These are phyloP conservation scores for Aspergillus pseudoglaucus DNA, from an alignment of 2,329 filamentous ascomycete genomes.

Conservation along the genomic window DNA sequence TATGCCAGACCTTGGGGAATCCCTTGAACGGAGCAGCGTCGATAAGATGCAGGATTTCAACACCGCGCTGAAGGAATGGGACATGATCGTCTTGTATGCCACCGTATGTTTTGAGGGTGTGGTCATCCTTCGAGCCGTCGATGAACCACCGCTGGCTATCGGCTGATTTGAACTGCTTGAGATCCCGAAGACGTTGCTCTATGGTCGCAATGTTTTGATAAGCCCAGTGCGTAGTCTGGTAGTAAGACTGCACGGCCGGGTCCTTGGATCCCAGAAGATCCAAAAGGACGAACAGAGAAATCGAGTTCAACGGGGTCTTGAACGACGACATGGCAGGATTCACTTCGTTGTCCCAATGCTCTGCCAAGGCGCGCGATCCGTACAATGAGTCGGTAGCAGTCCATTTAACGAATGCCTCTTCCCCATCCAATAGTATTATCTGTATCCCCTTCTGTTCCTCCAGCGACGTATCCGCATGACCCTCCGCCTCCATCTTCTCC, in stretches of 20 bases:
- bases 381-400: conserved; percentile 77
- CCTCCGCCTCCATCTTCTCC: conserved; percentile 61
- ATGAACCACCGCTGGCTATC: conserved; percentile 53
- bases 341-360: conserved; percentile 66
- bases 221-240: conserved; percentile 86
- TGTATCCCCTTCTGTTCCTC: conserved; percentile 79
- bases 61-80: conserved; percentile 80
- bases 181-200: conserved; percentile 65
- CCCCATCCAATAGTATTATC: conserved; percentile 83
- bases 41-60: conserved; percentile 85
- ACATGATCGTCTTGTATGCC: conserved; percentile 79
- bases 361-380: conserved; percentile 74
- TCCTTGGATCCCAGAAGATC: conserved; percentile 71
- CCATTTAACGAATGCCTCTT: conserved; percentile 85
- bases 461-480: conserved; percentile 45
- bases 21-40: conserved; percentile 50
- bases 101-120: conserved; percentile 41
- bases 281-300: conserved; percentile 83
- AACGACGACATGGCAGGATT: conserved; percentile 70
- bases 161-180: conserved; percentile 61
- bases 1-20: conserved; percentile 85
- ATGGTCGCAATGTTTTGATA: conserved; percentile 69
- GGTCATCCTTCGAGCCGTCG: conserved; percentile 52
- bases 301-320: conserved; percentile 66
- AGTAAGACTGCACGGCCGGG: conserved; percentile 76